Conservation (phyloP, 2,329 filamentous ascomycete genomes). For the Colletotrichum salicis region DNA sequence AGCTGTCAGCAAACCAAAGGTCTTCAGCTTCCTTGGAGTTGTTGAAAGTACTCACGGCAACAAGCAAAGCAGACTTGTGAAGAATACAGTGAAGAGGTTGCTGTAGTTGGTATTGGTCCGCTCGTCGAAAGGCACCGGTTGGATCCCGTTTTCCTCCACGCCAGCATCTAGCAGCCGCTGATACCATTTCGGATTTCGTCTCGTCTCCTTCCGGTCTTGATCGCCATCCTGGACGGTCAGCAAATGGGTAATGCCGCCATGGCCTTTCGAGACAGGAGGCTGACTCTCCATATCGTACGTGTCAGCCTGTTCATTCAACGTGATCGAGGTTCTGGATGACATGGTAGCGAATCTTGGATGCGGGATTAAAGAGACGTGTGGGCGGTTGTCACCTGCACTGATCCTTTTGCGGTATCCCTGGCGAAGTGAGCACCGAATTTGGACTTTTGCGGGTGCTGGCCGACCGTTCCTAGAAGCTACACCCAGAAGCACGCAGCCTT, state of each 20-base stretch:
- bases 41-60: conserved; percentile 59
- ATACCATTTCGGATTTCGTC: conserved; percentile 52
- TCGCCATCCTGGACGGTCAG: conserved; percentile 44
- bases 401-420: not conserved
- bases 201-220: conserved; percentile 43
- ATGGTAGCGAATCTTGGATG: conserved; percentile 1
- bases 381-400: not conserved
- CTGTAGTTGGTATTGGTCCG: conserved; percentile 63
- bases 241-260: conserved; percentile 39
- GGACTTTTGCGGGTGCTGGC: not conserved
- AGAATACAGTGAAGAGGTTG: conserved; percentile 70
- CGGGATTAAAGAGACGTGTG: not conserved
- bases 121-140: conserved; percentile 64
- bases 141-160: conserved; percentile 65
- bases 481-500: not conserved
- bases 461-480: too few species aligned
- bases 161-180: conserved; percentile 55
- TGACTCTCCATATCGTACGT: conserved; percentile 30
- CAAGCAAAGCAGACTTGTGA: conserved; percentile 66
- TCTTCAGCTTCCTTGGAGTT: not conserved
- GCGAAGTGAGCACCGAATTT: not conserved
- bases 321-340: conserved; percentile 17
- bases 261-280: conserved; percentile 16
- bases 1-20: conserved; percentile 1
- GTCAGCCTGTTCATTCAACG: conserved; percentile 18